Base-by-base conservation (phyloP, 2,329 filamentous ascomycete species). In the Aureobasidium mangrovei region DNA sequence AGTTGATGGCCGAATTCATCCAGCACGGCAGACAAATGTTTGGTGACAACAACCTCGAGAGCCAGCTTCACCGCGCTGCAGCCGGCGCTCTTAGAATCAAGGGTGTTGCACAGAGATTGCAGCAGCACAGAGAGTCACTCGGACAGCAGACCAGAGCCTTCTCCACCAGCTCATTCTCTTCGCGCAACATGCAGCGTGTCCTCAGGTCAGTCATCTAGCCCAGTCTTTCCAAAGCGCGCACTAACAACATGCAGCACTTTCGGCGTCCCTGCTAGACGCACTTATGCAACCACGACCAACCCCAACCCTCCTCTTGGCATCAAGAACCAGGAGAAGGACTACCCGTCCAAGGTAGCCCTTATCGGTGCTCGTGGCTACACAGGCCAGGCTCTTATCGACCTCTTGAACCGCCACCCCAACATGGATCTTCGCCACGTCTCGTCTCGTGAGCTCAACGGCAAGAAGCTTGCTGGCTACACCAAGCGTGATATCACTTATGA, bases 321-420 rank as follows among this genome's bases (percentile, higher is more conserved):
- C 73, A 91, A 90, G 76, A 95, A 95, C 71, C 85, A 83, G 56
- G 89, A 88, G 57, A 94, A 91, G 72, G 79, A 81, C 56, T 80
- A 82, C 58, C 86, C 88, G 8, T 83, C 90, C 9, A 86, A 85
- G 65, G 81, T 96, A 46, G 91, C 86, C 42, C 78, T 96, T 53
- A 95, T 96, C 60, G 91, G 91, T 59, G 91, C 90, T 55, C 86
- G 91, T 65, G 91, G 93, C 33, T 97, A 95, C 69, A 97, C 91
- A 53, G 91, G 93, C 39, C 88, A 95, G 70, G 88, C 89, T 53
- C 77, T 98, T 45, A 89, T 97, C 63, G 84, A 83, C 57, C 81
- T 98, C 24, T 77, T 98, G 47, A 93, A 95, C 72, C 74, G 81
- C 33, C 93, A 97, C 72, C 90, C 90, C 10, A 81, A 88, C 70